phyloP scores from a whole-genome alignment of 305 asterid genomes.

The Stenogyne calaminthoides region DNA sequence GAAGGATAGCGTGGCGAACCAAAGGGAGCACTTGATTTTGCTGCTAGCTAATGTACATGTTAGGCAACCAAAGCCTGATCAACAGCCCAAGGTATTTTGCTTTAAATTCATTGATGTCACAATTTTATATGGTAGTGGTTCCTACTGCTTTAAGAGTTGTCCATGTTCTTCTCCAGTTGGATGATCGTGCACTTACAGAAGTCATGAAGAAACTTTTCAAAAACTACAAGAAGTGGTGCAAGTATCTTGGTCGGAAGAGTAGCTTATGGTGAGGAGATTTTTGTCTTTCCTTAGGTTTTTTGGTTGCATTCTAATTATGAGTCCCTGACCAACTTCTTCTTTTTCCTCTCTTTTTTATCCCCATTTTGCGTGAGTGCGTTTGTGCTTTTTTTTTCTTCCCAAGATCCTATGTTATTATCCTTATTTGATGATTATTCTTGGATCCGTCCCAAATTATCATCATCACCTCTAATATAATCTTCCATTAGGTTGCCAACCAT shows the following conservation, averaged over 20 bases:
- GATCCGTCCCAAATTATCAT: constrained; percentile 5
- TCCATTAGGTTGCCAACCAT: constrained; percentile 88
- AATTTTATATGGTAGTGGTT: constrained; percentile 23
- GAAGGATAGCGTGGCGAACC: constrained; percentile 93
- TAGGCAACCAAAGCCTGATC: constrained; percentile 92
- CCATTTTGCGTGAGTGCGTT: not conserved
- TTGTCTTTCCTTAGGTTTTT: constrained; percentile 16
- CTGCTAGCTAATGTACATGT: constrained; percentile 96
- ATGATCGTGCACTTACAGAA: constrained; percentile 88
- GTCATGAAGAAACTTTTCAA: constrained; percentile 97
- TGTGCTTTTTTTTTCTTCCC: constrained; percentile 1
- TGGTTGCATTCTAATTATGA: not conserved
- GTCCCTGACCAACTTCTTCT: constrained; percentile 13
- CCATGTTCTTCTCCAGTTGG: constrained; percentile 56
- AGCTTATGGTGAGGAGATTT: constrained; percentile 83
- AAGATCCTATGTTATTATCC: constrained; percentile 8
- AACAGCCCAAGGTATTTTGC: constrained; percentile 78
- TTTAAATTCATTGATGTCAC: constrained; percentile 21
- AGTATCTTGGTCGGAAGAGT: constrained; percentile 92
- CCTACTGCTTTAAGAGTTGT: constrained; percentile 7
- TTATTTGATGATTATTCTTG: not conserved
- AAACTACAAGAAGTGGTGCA: constrained; percentile 98
- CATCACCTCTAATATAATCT: constrained; percentile 26
- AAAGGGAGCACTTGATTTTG: constrained; percentile 92
- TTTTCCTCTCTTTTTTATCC: not conserved